These are phyloP conservation scores for Lipomyces starkeyi DNA, from an alignment of 805 yeast genomes.

Conservation along the genomic window DNA sequence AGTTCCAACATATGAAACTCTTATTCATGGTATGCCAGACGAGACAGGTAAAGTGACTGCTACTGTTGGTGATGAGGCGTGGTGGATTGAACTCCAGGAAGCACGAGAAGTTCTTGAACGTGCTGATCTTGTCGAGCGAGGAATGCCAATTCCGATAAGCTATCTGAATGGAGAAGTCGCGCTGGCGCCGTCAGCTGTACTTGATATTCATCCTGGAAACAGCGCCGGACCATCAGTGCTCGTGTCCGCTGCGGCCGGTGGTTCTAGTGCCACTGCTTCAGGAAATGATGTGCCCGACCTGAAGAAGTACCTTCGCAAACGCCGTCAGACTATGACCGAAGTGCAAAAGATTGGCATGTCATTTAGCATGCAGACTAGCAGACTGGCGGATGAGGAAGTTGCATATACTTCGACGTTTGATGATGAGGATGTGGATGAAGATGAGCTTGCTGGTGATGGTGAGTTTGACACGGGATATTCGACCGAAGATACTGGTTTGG, in stretches of 20 bases:
- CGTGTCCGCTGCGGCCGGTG: slow-evolving; percentile 10
- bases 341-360: slow-evolving; percentile 80
- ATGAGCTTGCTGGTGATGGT: slow-evolving; percentile 37
- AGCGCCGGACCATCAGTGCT: slow-evolving; percentile 16
- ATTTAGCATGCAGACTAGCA: slow-evolving; percentile 73
- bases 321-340: slow-evolving; percentile 57
- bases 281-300: slow-evolving; percentile 27
- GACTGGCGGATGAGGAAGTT: slow-evolving; percentile 49
- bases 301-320: slow-evolving; percentile 35
- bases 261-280: slow-evolving; percentile 5
- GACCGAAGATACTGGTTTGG: slow-evolving; percentile 35
- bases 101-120: slow-evolving; percentile 54
- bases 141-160: slow-evolving; percentile 35
- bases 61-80: slow-evolving; percentile 65
- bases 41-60: slow-evolving; percentile 56
- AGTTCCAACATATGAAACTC: slow-evolving; percentile 69
- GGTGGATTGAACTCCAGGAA: slow-evolving; percentile 80
- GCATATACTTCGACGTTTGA: slow-evolving; percentile 38
- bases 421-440: slow-evolving; percentile 40
- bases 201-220: slow-evolving; percentile 10
- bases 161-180: slow-evolving; percentile 33
- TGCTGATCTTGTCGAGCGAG: slow-evolving; percentile 32
- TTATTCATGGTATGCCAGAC: slow-evolving; percentile 69
- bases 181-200: slow-evolving; percentile 25
- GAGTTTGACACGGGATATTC: slow-evolving; percentile 25